Percentiles rank a stretch among this genome's conserved stretches.
These are phyloP conservation scores for Obelidium mucronatum DNA, from an alignment of 192 early-diverging fungal species.

Conservation along the genomic window DNA sequence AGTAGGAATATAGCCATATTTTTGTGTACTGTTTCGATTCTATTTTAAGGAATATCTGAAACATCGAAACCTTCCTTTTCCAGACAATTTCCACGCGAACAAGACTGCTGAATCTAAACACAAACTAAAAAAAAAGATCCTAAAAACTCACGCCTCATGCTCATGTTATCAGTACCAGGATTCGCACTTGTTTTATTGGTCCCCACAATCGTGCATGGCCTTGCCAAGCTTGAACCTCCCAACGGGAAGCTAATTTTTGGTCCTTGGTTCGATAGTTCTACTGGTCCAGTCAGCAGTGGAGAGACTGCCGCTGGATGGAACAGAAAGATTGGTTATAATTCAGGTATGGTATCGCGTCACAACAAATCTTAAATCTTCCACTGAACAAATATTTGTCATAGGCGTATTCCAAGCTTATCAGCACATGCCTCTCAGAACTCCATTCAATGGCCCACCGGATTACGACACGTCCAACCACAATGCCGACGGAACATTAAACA, in stretches of 20 bases:
- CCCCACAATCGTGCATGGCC: not conserved
- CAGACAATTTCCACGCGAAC: not conserved
- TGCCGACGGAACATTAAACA: constrained; percentile 22
- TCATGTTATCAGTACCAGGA: too few species aligned
- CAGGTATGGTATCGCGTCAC: not conserved
- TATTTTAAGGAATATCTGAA: too few species aligned
- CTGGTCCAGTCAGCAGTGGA: constrained; percentile 12
- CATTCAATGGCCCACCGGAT: constrained; percentile 7
- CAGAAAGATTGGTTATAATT: constrained; percentile 8
- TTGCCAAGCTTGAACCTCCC: constrained; percentile 27
- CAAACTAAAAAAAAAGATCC: not conserved
- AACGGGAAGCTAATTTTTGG: constrained; percentile 27
- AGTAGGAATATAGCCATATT: too few species aligned
- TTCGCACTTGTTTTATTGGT: not conserved
- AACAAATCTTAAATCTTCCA: not conserved
- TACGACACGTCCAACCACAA: constrained; percentile 22
- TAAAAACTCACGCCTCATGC: too few species aligned
- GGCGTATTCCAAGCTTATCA: constrained; percentile 31
- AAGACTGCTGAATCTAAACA: too few species aligned
- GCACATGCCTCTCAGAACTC: constrained; percentile 5
- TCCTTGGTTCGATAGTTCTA: constrained; percentile 17
- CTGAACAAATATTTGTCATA: not conserved
- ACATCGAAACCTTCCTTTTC: not conserved
- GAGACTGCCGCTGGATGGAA: constrained; percentile 13
- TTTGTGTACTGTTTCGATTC: too few species aligned